Evolutionary conservation across 2,329 filamentous ascomycete genomes (phyloP).

Genomic region (Teratosphaeriaceae sp.): DNA sequence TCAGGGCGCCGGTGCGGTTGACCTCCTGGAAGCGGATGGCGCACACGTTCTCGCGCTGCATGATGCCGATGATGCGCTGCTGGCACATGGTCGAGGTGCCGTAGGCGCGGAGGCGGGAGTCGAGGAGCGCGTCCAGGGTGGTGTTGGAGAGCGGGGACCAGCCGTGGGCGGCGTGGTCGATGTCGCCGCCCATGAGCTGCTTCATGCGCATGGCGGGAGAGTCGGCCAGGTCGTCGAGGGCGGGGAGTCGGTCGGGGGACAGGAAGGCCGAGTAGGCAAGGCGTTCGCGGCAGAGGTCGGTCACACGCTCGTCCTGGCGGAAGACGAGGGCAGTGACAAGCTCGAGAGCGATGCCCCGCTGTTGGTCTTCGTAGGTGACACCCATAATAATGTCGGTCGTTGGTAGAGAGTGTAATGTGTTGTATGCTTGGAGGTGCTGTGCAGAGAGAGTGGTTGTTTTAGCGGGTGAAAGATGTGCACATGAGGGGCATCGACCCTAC

Average conservation of each 20-base stretch:
- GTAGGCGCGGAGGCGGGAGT: slow-evolving; percentile 6
- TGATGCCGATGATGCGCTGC: slow-evolving; percentile 10
- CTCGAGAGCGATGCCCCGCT: slow-evolving; percentile 7
- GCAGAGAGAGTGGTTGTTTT: background rate
- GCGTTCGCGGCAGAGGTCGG: slow-evolving; percentile 7
- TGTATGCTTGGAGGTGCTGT: background rate
- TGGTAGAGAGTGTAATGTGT: too few relatives aligned
- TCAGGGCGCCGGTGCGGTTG: slow-evolving; percentile 8
- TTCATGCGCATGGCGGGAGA: slow-evolving; percentile 12
- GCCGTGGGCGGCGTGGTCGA: slow-evolving; percentile 8
- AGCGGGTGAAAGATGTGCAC: background rate
- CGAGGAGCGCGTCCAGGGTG: slow-evolving; percentile 9
- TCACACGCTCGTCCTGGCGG: slow-evolving; percentile 10
- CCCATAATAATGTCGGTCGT: slow-evolving; percentile 1
- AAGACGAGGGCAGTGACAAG: slow-evolving; percentile 12
- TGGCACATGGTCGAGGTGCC: slow-evolving; percentile 12
- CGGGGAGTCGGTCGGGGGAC: slow-evolving; percentile 5
- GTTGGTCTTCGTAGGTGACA: slow-evolving; percentile 1
- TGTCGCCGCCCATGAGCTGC: slow-evolving; percentile 7
- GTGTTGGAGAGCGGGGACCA: slow-evolving; percentile 10
- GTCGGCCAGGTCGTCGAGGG: slow-evolving; percentile 11
- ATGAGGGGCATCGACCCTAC: background rate
- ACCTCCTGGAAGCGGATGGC: slow-evolving; percentile 11
- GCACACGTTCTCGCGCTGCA: slow-evolving; percentile 11
- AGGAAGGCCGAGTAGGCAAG: slow-evolving; percentile 10